A percentile compares a stretch with the other conserved stretches of the same genome.
These are phyloP conservation scores for Saturnispora ahearnii DNA, from an alignment of 805 yeast genomes.

Conservation along the genomic window DNA sequence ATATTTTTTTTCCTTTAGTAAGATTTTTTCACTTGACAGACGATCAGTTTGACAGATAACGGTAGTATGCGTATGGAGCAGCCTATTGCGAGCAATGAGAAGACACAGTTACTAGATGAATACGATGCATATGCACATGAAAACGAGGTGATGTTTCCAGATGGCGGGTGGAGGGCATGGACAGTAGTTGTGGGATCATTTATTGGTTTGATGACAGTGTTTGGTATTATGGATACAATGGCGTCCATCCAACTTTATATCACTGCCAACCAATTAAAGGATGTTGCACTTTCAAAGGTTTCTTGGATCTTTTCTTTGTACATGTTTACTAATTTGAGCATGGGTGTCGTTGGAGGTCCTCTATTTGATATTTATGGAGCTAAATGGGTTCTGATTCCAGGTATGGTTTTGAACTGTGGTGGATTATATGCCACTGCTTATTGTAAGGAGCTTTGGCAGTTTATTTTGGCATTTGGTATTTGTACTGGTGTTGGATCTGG, in stretches of 20 bases:
- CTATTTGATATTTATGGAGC: constrained; percentile 59
- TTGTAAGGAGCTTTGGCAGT: constrained; percentile 48
- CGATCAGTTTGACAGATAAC: neutral
- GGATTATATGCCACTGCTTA: constrained; percentile 31
- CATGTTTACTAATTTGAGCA: constrained; percentile 40
- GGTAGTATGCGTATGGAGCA: neutral
- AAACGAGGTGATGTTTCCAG: constrained; percentile 34
- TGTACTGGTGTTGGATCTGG: constrained; percentile 54
- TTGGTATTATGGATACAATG: constrained; percentile 51
- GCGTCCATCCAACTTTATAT: constrained; percentile 59
- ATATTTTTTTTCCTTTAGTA: neutral
- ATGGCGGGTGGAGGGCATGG: constrained; percentile 57
- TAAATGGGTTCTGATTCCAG: constrained; percentile 34
- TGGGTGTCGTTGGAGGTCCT: constrained; percentile 34
- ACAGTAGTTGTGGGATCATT: constrained; percentile 47
- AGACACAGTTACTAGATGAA: constrained; percentile 1
- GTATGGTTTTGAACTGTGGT: constrained; percentile 34
- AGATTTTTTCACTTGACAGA: neutral
- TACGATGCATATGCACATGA: constrained; percentile 22
- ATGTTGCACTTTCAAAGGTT: constrained; percentile 38
- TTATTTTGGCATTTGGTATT: constrained; percentile 51
- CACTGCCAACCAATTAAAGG: constrained; percentile 45
- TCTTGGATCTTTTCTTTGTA: constrained; percentile 63
- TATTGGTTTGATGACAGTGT: constrained; percentile 44
- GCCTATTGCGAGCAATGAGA: neutral